Conservation (phyloP, 139 green algal genomes). For the Micractinium sp. region DNA sequence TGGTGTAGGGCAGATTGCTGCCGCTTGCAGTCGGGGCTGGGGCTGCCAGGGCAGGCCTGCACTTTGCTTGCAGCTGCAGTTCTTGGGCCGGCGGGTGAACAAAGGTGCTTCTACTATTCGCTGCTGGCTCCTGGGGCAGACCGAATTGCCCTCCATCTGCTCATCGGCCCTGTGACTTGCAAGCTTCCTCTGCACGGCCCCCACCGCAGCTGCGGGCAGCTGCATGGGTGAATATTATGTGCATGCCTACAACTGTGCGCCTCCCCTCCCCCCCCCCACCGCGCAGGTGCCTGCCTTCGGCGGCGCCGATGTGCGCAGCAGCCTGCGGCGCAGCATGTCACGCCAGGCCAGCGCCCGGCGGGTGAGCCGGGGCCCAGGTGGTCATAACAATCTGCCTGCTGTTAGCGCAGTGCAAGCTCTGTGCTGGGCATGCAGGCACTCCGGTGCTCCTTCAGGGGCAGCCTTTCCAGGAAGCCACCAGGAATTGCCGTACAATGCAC, state of each 20-base stretch:
- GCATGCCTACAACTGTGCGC: neutral
- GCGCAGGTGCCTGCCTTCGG: slow-evolving; percentile 12
- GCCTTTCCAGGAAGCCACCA: too few relatives aligned
- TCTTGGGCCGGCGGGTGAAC: too few relatives aligned
- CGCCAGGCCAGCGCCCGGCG: neutral
- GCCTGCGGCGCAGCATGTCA: slow-evolving; percentile 21
- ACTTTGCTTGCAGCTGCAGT: too few relatives aligned
- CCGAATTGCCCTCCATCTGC: neutral
- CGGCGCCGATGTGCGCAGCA: neutral
- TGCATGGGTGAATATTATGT: neutral
- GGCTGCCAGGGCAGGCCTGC: too few relatives aligned
- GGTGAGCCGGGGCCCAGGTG: neutral
- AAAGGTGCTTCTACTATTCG: too few relatives aligned
- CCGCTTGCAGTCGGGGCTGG: neutral
- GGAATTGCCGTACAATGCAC: neutral
- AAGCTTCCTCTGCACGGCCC: neutral
- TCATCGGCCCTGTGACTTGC: neutral
- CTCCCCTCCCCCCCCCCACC: neutral
- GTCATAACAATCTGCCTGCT: too few relatives aligned
- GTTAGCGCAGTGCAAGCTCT: neutral
- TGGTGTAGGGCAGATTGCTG: neutral
- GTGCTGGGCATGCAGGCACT: neutral
- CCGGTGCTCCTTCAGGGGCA: too few relatives aligned
- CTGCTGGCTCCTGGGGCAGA: too few relatives aligned
- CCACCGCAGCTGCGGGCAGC: neutral